Evolutionary conservation across 2,329 filamentous ascomycete genomes (phyloP), one percentile per base, ranked within the genome.

Genomic region (Botrytis galanthina): DNA sequence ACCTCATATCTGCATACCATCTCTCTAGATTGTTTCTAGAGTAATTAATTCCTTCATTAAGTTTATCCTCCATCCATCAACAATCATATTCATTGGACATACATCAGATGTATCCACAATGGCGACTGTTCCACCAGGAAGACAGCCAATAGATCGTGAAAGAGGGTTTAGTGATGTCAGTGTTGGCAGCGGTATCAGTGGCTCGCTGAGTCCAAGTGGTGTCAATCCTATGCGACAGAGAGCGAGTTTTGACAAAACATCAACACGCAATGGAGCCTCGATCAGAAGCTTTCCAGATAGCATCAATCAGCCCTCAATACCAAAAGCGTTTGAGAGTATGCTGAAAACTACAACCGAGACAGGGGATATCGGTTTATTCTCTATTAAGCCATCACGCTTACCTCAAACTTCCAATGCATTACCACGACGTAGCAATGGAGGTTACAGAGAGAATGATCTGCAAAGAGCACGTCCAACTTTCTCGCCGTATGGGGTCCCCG

Each of bases 281-380:
- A 62, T 71, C 83, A 84, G 68, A 83, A 85, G 72, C 85, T 85
- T 72, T 78, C 70, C 74, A 44, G 77, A 79, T 64, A 77, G 76
- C 81, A 44, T 79, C 80, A 42, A 81, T 86, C 69, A 82, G 86
- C 22, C 83, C 81, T 63, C 86, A 83, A 51, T 80, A 1, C 87
- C 88, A 0, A 87, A 86, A 8, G 87, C 87, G 2, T 81, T 90
- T n/a, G 86, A 89, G 76, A 87, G 88, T 79, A 90, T 91, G 89
- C 83, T 91, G 74, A 91, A 88, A 81, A 91, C 87, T 5, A 90
- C 87, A 1, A 91, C 89, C 0, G 89, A 91, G 78, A 90, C 88
- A 14, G 89, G 89, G n/a, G 88, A 91, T 76, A 89, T 90, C 76
- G 88, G 88, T 7, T 81, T 87, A 68, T 90, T 90, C 79, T 88